Percentiles rank a stretch among this genome's conserved stretches.
Conservation (phyloP, 345 rosid species). For the Bruguiera parviflora region DNA sequence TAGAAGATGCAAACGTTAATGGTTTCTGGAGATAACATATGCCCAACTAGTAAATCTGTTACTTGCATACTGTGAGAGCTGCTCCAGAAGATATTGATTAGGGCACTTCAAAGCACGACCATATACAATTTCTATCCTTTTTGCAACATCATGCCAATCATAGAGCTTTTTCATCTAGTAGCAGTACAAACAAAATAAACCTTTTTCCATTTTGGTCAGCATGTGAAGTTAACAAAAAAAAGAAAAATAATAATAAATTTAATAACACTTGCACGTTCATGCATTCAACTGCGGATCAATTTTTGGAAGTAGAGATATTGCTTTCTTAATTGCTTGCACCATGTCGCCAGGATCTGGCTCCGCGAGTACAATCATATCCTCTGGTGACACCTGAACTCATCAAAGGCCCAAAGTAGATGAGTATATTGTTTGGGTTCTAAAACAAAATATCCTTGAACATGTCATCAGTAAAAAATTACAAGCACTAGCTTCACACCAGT, state of each 20-base stretch:
- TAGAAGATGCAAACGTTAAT: too few relatives aligned
- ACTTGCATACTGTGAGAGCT: conserved; percentile 54
- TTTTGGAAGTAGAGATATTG: conserved; percentile 75
- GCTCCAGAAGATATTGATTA: conserved; percentile 54
- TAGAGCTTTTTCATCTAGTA: conserved; percentile 78
- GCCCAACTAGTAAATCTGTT: neutral
- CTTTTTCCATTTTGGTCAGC: neutral
- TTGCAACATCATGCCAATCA: conserved; percentile 94
- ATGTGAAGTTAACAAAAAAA: neutral
- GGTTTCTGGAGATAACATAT: neutral
- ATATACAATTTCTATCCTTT: conserved; percentile 87
- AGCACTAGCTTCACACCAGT: neutral
- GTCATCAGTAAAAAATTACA: neutral
- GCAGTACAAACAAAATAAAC: conserved; percentile 1
- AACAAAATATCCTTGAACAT: conserved; percentile 2
- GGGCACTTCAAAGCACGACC: conserved; percentile 70
- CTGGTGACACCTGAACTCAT: conserved; percentile 70
- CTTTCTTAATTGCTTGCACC: conserved; percentile 74
- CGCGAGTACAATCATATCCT: conserved; percentile 96
- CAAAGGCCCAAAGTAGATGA: neutral
- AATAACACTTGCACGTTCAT: conserved; percentile 71
- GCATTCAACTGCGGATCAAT: conserved; percentile 89
- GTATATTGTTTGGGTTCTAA: neutral
- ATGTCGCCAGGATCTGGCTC: conserved; percentile 92
- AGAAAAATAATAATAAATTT: neutral